Percentiles rank a stretch among this genome's conserved stretches.
phyloP scores from a whole-genome alignment of 352 stramenopile species.

The Phytophthora podocarpi region DNA sequence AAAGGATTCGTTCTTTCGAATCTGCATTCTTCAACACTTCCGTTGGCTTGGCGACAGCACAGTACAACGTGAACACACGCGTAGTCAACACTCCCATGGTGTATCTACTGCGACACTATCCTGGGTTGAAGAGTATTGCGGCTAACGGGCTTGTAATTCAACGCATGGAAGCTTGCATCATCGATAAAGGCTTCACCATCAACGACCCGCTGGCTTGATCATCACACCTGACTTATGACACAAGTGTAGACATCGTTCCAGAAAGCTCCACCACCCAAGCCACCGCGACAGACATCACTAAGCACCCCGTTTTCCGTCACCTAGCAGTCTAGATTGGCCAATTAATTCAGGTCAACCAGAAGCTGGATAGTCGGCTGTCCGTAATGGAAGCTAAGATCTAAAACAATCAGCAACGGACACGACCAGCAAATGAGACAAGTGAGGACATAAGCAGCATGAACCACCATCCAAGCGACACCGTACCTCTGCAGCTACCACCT shows the following conservation, averaged over 20 bases:
- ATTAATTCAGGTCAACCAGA: slow-evolving; percentile 4
- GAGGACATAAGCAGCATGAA: neutral
- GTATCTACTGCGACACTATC: slow-evolving; percentile 19
- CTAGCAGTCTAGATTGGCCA: slow-evolving; percentile 9
- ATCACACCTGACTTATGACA: neutral
- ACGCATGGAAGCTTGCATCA: neutral
- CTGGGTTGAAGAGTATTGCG: neutral
- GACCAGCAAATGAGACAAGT: neutral
- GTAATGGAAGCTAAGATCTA: neutral
- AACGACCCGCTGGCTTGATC: neutral
- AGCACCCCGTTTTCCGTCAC: neutral
- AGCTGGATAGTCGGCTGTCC: neutral
- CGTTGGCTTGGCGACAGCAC: neutral
- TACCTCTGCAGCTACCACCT: neutral
- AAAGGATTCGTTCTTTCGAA: neutral
- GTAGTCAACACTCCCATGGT: slow-evolving; percentile 15
- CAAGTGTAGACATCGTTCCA: neutral
- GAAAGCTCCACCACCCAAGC: neutral
- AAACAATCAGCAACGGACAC: neutral
- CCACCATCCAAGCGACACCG: neutral
- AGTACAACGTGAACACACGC: slow-evolving; percentile 8
- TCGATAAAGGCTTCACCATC: neutral
- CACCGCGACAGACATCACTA: neutral
- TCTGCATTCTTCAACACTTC: neutral
- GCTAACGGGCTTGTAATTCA: neutral